phyloP scores from a whole-genome alignment of 2,329 filamentous ascomycete species.

The Cladosporium velox region DNA sequence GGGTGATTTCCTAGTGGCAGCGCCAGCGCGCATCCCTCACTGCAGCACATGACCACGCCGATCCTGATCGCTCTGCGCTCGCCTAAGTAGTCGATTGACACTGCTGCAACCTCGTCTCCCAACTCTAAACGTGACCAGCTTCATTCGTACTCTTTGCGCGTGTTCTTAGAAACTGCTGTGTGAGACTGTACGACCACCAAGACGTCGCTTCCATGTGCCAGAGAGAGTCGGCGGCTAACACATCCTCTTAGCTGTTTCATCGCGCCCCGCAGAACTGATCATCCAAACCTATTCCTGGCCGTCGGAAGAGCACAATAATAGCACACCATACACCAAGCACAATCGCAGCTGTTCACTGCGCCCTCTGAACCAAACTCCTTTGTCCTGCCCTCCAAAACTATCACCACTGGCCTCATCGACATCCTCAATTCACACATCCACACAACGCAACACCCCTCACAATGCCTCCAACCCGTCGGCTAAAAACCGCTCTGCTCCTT shows the following conservation, averaged over 20 bases:
- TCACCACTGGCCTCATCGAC: neutral
- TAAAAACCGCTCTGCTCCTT: constrained; percentile 67
- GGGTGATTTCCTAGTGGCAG: neutral
- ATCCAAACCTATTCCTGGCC: constrained; percentile 3
- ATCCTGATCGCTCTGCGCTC: neutral
- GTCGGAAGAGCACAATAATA: constrained; percentile 4
- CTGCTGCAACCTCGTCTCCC: neutral
- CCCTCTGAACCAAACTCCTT: neutral
- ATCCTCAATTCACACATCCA: neutral
- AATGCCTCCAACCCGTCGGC: constrained; percentile 71
- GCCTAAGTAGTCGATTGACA: neutral
- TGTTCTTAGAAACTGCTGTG: neutral
- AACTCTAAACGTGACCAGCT: neutral
- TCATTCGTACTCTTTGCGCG: neutral
- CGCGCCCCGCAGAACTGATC: constrained; percentile 9
- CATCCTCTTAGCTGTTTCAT: constrained; percentile 16
- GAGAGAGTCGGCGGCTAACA: neutral
- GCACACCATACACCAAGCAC: neutral
- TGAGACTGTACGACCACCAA: neutral
- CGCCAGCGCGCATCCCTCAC: constrained; percentile 3
- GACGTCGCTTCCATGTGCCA: neutral
- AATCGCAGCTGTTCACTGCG: neutral
- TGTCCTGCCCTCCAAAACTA: neutral
- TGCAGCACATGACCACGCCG: constrained; percentile 17
- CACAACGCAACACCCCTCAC: constrained; percentile 6